Percentiles rank a stretch among this genome's conserved stretches.
Conservation (phyloP, 2,329 filamentous ascomycete genomes). For the Nemania sp. region DNA sequence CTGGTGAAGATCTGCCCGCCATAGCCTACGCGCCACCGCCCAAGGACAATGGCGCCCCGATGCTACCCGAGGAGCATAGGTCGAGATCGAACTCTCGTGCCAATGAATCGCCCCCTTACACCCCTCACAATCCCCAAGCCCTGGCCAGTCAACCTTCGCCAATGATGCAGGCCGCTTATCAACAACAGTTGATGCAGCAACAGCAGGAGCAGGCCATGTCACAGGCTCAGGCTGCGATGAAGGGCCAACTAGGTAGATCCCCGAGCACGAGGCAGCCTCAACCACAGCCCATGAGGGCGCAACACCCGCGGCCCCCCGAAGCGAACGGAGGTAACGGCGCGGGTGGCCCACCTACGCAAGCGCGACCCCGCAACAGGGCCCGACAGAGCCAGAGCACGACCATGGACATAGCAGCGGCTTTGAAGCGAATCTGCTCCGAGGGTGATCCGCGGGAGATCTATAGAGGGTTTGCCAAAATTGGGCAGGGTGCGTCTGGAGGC, state of each 20-base stretch:
- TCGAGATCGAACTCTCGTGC: constrained; percentile 70
- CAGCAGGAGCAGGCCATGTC: constrained; percentile 86
- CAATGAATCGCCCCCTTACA: constrained; percentile 57
- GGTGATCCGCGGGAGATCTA: constrained; percentile 90
- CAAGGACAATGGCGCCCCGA: constrained; percentile 57
- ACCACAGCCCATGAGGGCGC: constrained; percentile 56
- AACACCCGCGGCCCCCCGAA: constrained; percentile 46
- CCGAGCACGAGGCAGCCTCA: constrained; percentile 70
- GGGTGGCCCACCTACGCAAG: constrained; percentile 37
- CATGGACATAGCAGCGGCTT: constrained; percentile 78
- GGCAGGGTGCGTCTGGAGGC: constrained; percentile 93
- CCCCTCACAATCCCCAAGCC: constrained; percentile 41
- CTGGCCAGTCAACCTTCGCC: constrained; percentile 49
- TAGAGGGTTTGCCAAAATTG: constrained; percentile 88
- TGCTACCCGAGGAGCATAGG: constrained; percentile 68
- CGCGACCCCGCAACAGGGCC: constrained; percentile 68
- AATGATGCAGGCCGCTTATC: constrained; percentile 54
- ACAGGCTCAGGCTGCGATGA: constrained; percentile 76
- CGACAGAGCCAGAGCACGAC: constrained; percentile 82
- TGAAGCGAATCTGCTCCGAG: constrained; percentile 87
- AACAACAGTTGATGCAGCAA: constrained; percentile 71
- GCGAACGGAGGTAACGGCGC: constrained; percentile 34
- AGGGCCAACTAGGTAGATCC: constrained; percentile 69
- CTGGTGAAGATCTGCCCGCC: constrained; percentile 57
- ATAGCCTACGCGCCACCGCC: constrained; percentile 48